Evolutionary conservation across 345 rosid species (phyloP).

Genomic region (Dipteronia sinensis): DNA sequence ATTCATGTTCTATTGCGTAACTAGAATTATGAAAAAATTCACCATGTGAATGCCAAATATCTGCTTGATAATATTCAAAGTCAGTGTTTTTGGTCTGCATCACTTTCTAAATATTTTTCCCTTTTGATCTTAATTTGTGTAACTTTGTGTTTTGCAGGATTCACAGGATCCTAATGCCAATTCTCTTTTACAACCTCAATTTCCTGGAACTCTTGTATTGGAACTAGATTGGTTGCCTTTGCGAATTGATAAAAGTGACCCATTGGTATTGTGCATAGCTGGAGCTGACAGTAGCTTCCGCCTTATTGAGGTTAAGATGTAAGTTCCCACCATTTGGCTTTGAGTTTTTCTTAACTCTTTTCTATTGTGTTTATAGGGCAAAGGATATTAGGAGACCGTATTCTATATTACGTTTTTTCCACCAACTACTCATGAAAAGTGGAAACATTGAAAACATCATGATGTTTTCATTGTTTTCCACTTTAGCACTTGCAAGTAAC

Average conservation of each 20-base stretch:
- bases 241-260: conserved; percentile 77
- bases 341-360: conserved; percentile 7
- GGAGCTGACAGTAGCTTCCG: conserved; percentile 99
- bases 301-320: conserved; percentile 80
- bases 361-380: conserved; percentile 1
- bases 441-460: no score
- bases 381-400: neutral
- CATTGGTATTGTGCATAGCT: conserved; percentile 86
- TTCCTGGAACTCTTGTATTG: conserved; percentile 95
- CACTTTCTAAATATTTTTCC: conserved; percentile 2
- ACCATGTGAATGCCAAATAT: conserved; percentile 3
- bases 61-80: neutral
- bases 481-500: no score
- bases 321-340: conserved; percentile 34
- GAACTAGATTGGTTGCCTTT: conserved; percentile 96
- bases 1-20: neutral
- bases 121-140: conserved; percentile 10
- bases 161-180: conserved; percentile 92
- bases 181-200: conserved; percentile 91
- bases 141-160: conserved; percentile 59
- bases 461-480: no score
- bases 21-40: neutral
- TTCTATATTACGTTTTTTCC: no score
- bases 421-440: no score
- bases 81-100: neutral